Conservation (phyloP, 1,284 basidiomycete species). For the Microbotryomycetes sp. region DNA sequence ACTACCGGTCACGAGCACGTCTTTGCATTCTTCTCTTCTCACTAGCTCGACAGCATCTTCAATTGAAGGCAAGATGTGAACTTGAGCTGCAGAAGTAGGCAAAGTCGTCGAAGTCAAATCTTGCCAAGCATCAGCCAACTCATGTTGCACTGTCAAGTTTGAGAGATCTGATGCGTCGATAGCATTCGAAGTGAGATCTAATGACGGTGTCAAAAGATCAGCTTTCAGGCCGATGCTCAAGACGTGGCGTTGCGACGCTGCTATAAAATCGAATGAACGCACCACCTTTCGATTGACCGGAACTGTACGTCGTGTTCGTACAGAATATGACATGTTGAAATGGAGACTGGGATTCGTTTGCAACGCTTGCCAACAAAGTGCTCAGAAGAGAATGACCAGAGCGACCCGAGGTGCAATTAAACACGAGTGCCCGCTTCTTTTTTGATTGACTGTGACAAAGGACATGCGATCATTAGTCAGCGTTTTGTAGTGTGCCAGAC, state of each 20-base stretch:
- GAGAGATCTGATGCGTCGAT: slow-evolving; percentile 59
- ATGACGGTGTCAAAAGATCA: slow-evolving; percentile 3
- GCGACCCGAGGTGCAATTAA: slow-evolving; percentile 92
- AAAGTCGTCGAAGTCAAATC: slow-evolving; percentile 51
- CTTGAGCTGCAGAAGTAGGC: slow-evolving; percentile 43
- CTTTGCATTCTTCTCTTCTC: slow-evolving; percentile 46
- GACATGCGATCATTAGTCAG: too few relatives aligned
- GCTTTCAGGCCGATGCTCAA: background rate
- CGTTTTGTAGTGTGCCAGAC: too few relatives aligned
- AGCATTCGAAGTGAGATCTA: slow-evolving; percentile 67
- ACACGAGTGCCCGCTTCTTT: slow-evolving; percentile 62
- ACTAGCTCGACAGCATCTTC: slow-evolving; percentile 73
- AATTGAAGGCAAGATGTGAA: slow-evolving; percentile 79
- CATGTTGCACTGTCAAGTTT: slow-evolving; percentile 65
- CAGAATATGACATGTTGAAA: slow-evolving; percentile 90
- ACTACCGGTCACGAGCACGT: slow-evolving; percentile 84
- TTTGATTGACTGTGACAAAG: background rate
- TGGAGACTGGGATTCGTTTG: slow-evolving; percentile 43
- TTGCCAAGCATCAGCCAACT: slow-evolving; percentile 68
- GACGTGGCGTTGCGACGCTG: background rate
- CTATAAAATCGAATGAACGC: slow-evolving; percentile 40
- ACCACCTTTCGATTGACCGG: slow-evolving; percentile 87
- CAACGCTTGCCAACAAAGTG: slow-evolving; percentile 52
- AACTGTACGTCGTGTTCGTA: slow-evolving; percentile 87
- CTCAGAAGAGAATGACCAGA: slow-evolving; percentile 67